Evolutionary conservation across 441 rosid genomes (phyloP).

Genomic region (Adansonia gregorii): DNA sequence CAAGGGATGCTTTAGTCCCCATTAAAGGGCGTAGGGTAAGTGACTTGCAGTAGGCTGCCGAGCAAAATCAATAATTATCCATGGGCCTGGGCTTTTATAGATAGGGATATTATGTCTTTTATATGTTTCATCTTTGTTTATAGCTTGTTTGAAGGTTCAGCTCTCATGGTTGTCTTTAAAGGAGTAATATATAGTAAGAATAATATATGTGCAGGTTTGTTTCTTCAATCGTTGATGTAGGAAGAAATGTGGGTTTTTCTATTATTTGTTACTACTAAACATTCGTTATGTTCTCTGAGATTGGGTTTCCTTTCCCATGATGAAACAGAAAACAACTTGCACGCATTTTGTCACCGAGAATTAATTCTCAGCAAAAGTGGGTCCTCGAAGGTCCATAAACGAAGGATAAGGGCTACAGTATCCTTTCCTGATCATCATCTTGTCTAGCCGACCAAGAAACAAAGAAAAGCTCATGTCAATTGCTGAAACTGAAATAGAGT

Average conservation of each 20-base stretch:
- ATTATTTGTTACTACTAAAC: not conserved
- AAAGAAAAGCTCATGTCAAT: too few relatives aligned
- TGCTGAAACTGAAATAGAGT: too few relatives aligned
- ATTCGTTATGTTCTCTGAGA: too few relatives aligned
- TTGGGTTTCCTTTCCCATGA: too few relatives aligned
- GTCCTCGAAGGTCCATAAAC: too few relatives aligned
- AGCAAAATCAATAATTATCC: conserved; percentile 11
- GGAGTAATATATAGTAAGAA: not conserved
- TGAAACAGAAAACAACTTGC: too few relatives aligned
- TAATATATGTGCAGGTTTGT: not conserved
- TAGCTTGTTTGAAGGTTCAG: conserved; percentile 14
- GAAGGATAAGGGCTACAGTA: too few relatives aligned
- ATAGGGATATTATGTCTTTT: conserved; percentile 1
- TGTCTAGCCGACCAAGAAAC: too few relatives aligned
- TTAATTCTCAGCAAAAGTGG: too few relatives aligned
- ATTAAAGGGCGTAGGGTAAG: not conserved
- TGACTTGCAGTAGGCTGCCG: not conserved
- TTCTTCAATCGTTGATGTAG: not conserved
- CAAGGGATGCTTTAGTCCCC: conserved; percentile 11
- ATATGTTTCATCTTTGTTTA: not conserved
- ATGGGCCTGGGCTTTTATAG: not conserved
- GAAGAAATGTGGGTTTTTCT: not conserved
- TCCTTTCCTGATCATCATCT: too few relatives aligned
- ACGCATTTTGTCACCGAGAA: too few relatives aligned
- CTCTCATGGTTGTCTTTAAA: not conserved